Conservation (phyloP, 345 rosid genomes). For the Camelina laxa region DNA sequence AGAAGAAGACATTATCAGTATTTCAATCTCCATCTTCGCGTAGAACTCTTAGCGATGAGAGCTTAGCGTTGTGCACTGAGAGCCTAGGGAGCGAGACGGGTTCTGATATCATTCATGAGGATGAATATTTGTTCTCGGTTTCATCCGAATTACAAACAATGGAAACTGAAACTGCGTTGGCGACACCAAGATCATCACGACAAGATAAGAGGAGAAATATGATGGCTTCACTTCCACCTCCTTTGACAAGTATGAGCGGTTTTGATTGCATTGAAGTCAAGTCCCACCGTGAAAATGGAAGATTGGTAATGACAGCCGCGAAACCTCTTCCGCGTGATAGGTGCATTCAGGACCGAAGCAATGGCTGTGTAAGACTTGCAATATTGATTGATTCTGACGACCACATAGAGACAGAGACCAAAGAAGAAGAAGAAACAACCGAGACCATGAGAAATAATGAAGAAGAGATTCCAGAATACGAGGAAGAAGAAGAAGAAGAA, state of each 20-base stretch:
- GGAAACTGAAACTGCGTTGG: slow-evolving; percentile 39
- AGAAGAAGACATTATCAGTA: slow-evolving; percentile 25
- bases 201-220: slow-evolving; percentile 41
- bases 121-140: slow-evolving; percentile 43
- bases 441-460: slow-evolving; percentile 21
- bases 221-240: slow-evolving; percentile 70
- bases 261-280: slow-evolving; percentile 53
- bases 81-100: slow-evolving; percentile 86
- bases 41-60: slow-evolving; percentile 59
- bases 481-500: slow-evolving; percentile 30
- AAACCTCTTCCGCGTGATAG: slow-evolving; percentile 44
- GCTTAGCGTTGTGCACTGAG: slow-evolving; percentile 86
- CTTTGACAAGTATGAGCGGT: slow-evolving; percentile 73
- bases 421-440: slow-evolving; percentile 12
- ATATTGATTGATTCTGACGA: slow-evolving; percentile 48
- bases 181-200: slow-evolving; percentile 28
- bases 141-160: slow-evolving; percentile 45
- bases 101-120: slow-evolving; percentile 49
- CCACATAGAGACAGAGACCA: slow-evolving; percentile 23
- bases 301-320: slow-evolving; percentile 62
- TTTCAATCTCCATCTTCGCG: slow-evolving; percentile 55
- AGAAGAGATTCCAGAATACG: slow-evolving; percentile 11
- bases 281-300: slow-evolving; percentile 74
- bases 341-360: slow-evolving; percentile 64
- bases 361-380: slow-evolving; percentile 73